phyloP scores from a whole-genome alignment of 2,329 filamentous ascomycete species.

The Aspergillus floridensis region DNA sequence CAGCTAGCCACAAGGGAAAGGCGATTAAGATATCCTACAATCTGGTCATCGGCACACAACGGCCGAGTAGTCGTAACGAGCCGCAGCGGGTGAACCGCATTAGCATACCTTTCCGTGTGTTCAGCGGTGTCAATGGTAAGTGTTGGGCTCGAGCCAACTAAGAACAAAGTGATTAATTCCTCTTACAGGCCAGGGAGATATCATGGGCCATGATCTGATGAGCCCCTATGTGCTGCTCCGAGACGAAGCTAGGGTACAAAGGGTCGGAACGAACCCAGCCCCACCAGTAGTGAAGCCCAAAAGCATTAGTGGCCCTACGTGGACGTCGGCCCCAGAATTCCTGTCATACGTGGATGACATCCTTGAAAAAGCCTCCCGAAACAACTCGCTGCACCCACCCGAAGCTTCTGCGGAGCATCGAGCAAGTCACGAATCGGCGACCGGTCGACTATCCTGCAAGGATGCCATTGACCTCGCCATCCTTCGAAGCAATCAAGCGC shows the following conservation, averaged over 20 bases:
- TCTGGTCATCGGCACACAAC: constrained; percentile 85
- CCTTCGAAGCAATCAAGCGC: constrained; percentile 70
- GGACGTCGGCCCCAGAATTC: constrained; percentile 61
- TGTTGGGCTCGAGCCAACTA: not conserved
- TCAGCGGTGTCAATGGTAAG: constrained; percentile 82
- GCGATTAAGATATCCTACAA: constrained; percentile 93
- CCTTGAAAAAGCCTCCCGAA: constrained; percentile 55
- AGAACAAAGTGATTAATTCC: constrained; percentile 19
- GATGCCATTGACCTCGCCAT: constrained; percentile 91
- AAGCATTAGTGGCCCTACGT: constrained; percentile 44
- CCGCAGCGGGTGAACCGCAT: constrained; percentile 82
- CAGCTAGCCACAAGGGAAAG: constrained; percentile 84
- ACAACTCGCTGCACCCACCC: constrained; percentile 58
- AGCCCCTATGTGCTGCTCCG: constrained; percentile 85
- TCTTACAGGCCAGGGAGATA: constrained; percentile 65
- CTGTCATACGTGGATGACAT: constrained; percentile 74
- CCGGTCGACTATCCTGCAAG: constrained; percentile 63
- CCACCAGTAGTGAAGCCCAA: constrained; percentile 42
- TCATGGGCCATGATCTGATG: constrained; percentile 91
- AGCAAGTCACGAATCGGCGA: constrained; percentile 49
- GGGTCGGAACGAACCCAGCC: constrained; percentile 41
- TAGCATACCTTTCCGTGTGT: constrained; percentile 86
- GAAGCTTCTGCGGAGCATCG: constrained; percentile 69
- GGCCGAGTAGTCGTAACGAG: constrained; percentile 72
- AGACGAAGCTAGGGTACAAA: constrained; percentile 71